Evolutionary conservation across 805 yeast species (phyloP).

Genomic region (Sugiyamaella lignohabitans): DNA sequence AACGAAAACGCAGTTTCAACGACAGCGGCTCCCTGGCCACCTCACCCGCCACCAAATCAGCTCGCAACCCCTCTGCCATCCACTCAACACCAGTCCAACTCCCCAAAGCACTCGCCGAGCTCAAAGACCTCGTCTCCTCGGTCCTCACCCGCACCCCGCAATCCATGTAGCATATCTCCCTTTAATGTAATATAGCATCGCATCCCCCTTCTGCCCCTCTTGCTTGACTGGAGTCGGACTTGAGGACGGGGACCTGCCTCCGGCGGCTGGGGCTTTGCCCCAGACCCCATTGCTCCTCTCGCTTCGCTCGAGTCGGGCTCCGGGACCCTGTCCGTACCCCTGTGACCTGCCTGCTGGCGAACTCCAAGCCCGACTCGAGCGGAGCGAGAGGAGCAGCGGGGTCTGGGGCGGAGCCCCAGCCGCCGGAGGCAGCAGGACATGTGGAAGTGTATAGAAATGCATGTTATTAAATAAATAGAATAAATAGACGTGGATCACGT

Average conservation of each 20-base stretch:
- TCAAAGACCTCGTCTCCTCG: constrained; percentile 3
- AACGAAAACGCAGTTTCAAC: constrained; percentile 3
- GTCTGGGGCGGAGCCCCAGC: background rate
- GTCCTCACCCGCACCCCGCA: background rate
- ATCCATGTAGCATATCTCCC: background rate
- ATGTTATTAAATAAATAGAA: background rate
- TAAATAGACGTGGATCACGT: too few species aligned
- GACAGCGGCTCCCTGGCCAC: background rate
- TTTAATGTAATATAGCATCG: background rate
- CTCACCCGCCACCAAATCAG: background rate
- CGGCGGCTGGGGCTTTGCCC: background rate
- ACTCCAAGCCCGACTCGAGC: too few species aligned
- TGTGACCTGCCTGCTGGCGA: background rate
- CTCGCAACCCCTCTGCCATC: background rate
- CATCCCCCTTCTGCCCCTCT: background rate
- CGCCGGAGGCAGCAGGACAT: constrained; percentile 1
- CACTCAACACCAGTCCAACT: background rate
- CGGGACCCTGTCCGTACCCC: background rate
- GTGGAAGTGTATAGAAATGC: background rate
- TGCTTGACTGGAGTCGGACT: too few species aligned
- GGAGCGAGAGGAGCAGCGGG: background rate
- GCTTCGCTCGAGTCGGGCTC: background rate
- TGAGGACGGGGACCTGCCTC: too few species aligned
- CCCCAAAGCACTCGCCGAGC: constrained; percentile 4
- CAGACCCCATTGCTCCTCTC: background rate